These are phyloP conservation scores for Colletotrichum melonis DNA, from an alignment of 2,329 filamentous ascomycete species.

Conservation along the genomic window DNA sequence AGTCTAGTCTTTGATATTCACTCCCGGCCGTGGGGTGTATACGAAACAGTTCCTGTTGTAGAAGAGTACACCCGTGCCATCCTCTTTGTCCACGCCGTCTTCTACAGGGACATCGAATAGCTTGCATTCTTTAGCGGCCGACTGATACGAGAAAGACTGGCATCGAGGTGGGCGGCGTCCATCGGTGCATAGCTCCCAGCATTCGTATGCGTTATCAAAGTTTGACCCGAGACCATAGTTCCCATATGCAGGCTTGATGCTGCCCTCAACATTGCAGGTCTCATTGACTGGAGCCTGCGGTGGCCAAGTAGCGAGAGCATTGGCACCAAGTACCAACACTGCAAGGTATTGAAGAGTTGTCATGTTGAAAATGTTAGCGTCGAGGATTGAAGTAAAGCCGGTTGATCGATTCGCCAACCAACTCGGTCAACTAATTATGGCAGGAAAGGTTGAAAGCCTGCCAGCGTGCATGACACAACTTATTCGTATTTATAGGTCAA, in stretches of 20 bases:
- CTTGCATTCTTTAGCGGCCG: not conserved
- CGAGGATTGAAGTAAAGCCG: no score
- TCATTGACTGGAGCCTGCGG: not conserved
- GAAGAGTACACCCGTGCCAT: not conserved
- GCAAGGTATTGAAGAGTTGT: not conserved
- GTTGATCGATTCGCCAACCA: no score
- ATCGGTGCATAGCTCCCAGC: not conserved
- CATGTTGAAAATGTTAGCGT: not conserved
- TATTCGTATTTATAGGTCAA: no score
- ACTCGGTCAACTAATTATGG: no score
- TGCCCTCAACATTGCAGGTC: not conserved
- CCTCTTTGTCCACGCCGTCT: not conserved
- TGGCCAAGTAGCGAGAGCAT: not conserved
- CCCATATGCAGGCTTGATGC: not conserved
- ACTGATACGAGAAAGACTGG: not conserved
- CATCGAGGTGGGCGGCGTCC: not conserved
- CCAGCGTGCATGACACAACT: no score
- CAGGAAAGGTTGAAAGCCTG: no score
- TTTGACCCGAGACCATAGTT: not conserved
- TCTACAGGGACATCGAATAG: not conserved
- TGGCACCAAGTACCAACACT: not conserved
- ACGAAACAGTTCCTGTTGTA: not conserved
- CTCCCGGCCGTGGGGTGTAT: not conserved
- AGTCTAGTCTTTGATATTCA: not conserved
- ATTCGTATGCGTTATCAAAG: not conserved